Conservation (phyloP, 192 early-diverging fungal genomes). For the Coemansia sp. region DNA sequence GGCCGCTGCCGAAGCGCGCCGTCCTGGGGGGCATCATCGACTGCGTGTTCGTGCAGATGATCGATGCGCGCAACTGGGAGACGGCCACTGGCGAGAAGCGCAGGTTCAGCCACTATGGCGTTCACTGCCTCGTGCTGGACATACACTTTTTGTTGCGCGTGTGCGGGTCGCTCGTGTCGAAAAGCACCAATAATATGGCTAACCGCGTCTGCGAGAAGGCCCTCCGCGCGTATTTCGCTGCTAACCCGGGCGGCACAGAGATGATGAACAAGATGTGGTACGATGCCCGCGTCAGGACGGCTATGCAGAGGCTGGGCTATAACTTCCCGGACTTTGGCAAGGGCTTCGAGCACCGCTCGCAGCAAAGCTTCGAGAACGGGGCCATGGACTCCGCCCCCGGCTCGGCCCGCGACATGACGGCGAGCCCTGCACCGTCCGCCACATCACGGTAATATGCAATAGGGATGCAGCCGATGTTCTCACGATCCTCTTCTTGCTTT, state of each 20-base stretch:
- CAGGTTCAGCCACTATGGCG: constrained; percentile 48
- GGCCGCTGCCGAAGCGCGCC: constrained; percentile 49
- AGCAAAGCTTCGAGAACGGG: constrained; percentile 46
- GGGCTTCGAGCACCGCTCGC: constrained; percentile 53
- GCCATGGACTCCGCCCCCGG: background rate
- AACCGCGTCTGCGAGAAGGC: constrained; percentile 57
- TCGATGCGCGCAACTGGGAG: constrained; percentile 51
- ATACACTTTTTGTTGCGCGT: constrained; percentile 55
- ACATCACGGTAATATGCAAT: background rate
- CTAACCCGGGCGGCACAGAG: constrained; percentile 6
- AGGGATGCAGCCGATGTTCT: background rate
- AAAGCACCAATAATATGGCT: constrained; percentile 54
- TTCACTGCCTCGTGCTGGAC: constrained; percentile 53
- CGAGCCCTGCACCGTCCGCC: background rate
- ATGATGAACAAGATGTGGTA: constrained; percentile 54
- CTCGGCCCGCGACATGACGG: background rate
- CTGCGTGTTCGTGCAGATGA: constrained; percentile 53
- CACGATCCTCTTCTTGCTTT: background rate
- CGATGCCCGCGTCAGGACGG: constrained; percentile 38
- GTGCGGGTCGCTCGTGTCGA: constrained; percentile 53
- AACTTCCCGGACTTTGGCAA: constrained; percentile 48
- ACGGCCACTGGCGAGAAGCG: constrained; percentile 26
- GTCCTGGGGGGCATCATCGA: constrained; percentile 50
- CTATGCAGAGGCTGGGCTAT: constrained; percentile 46
- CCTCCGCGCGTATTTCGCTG: constrained; percentile 45